phyloP scores from a whole-genome alignment of 78 protist species.

The Dictyostelium brefeldianum region DNA sequence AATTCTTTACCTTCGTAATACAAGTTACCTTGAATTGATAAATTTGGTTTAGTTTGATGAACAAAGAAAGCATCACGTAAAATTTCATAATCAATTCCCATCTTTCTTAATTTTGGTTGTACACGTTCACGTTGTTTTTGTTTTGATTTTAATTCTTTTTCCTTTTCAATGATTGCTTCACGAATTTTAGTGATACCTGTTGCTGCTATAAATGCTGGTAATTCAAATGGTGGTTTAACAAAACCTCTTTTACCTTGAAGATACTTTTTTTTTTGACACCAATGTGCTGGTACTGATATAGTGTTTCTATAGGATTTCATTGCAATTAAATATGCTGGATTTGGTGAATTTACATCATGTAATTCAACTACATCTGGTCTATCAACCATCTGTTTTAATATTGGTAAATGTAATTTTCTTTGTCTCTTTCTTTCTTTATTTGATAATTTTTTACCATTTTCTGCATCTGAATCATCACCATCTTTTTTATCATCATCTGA shows the following conservation, averaged over 20 bases:
- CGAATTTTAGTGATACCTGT: slow-evolving; percentile 98
- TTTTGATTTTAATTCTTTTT: slow-evolving; percentile 75
- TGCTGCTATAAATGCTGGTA: slow-evolving; percentile 98
- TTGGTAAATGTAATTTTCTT: slow-evolving; percentile 89
- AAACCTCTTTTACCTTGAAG: slow-evolving; percentile 97
- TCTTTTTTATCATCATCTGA: neutral
- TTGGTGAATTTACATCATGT: slow-evolving; percentile 95
- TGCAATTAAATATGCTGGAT: slow-evolving; percentile 95
- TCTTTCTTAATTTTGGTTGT: slow-evolving; percentile 90
- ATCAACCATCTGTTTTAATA: slow-evolving; percentile 93
- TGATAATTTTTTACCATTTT: slow-evolving; percentile 71
- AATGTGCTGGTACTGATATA: slow-evolving; percentile 99
- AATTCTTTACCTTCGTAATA: slow-evolving; percentile 96
- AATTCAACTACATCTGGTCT: slow-evolving; percentile 93
- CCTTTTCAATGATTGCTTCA: slow-evolving; percentile 85
- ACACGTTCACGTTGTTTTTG: slow-evolving; percentile 87
- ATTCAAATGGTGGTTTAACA: slow-evolving; percentile 94
- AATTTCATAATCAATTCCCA: slow-evolving; percentile 96
- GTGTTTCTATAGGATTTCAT: slow-evolving; percentile 94
- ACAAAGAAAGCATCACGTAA: slow-evolving; percentile 98
- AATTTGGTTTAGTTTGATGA: slow-evolving; percentile 93
- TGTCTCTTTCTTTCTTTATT: slow-evolving; percentile 81
- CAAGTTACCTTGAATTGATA: slow-evolving; percentile 85
- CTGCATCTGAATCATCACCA: slow-evolving; percentile 2
- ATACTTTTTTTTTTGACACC: slow-evolving; percentile 97